Conservation (phyloP, 129 eudicot genomes). For the Artemisia argyi region DNA sequence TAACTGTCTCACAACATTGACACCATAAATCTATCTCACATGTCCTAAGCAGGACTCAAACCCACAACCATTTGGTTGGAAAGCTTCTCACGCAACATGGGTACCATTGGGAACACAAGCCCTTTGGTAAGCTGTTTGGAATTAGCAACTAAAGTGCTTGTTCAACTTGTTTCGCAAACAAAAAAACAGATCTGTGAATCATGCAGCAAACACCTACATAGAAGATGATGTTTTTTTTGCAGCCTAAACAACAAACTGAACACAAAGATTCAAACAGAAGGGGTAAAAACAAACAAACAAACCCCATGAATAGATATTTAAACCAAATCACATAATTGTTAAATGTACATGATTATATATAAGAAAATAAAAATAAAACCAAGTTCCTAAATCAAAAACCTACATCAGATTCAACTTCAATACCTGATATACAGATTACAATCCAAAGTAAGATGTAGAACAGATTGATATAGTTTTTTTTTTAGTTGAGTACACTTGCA, state of each 20-base stretch:
- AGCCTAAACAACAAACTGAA: background rate
- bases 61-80: too few relatives aligned
- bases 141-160: too few relatives aligned
- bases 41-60: too few relatives aligned
- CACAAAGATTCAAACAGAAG: background rate
- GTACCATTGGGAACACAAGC: too few relatives aligned
- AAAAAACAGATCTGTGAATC: background rate
- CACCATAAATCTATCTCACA: too few relatives aligned
- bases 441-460: constrained; percentile 15
- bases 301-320: background rate
- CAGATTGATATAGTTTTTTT: too few relatives aligned
- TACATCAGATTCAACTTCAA: constrained; percentile 12
- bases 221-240: background rate
- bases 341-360: background rate
- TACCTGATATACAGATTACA: constrained; percentile 4
- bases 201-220: background rate
- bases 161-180: too few relatives aligned
- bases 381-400: constrained; percentile 6
- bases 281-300: background rate
- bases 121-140: too few relatives aligned
- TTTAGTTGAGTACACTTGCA: too few relatives aligned
- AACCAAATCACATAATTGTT: background rate
- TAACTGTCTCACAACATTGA: too few relatives aligned
- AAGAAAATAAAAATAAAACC: background rate
- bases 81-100: too few relatives aligned